Evolutionary conservation across 2,329 filamentous ascomycete species (phyloP).

Genomic region (Exophiala lecanii-corni): DNA sequence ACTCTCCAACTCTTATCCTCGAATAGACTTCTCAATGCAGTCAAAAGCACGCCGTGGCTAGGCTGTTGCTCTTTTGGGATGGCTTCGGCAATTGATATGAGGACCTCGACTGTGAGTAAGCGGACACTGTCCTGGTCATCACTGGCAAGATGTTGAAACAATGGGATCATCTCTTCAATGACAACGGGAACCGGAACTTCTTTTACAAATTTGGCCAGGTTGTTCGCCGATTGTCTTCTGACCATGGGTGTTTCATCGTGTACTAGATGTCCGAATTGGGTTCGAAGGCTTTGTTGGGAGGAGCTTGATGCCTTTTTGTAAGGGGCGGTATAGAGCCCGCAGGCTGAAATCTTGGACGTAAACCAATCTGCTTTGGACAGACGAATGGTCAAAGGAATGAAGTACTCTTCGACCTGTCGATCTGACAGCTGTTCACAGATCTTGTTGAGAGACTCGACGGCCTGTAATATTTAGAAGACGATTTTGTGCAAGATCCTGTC

Average conservation of each 20-base stretch:
- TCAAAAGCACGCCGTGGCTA: constrained; percentile 88
- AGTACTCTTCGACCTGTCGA: constrained; percentile 93
- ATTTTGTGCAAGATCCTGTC: constrained; percentile 5
- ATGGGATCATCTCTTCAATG: constrained; percentile 97
- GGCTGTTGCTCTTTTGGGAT: constrained; percentile 98
- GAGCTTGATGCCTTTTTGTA: constrained; percentile 85
- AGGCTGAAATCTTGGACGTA: constrained; percentile 97
- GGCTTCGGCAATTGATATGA: constrained; percentile 93
- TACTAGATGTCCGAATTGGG: constrained; percentile 87
- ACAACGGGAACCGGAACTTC: constrained; percentile 89
- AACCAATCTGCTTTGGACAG: constrained; percentile 99
- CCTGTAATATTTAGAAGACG: constrained; percentile 49
- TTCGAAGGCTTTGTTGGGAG: constrained; percentile 85
- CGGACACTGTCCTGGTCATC: constrained; percentile 98
- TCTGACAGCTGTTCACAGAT: constrained; percentile 90
- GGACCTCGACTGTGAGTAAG: constrained; percentile 88
- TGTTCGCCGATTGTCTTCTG: constrained; percentile 90
- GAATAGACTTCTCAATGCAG: constrained; percentile 85
- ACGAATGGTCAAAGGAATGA: constrained; percentile 90
- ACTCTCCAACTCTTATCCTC: constrained; percentile 99
- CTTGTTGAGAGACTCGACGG: constrained; percentile 98
- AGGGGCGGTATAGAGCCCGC: constrained; percentile 86
- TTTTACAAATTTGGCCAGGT: constrained; percentile 95
- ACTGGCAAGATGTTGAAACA: constrained; percentile 93
- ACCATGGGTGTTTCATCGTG: constrained; percentile 99